These are phyloP conservation scores for Geosmithia morbida DNA, from an alignment of 2,329 filamentous ascomycete species.

Conservation along the genomic window DNA sequence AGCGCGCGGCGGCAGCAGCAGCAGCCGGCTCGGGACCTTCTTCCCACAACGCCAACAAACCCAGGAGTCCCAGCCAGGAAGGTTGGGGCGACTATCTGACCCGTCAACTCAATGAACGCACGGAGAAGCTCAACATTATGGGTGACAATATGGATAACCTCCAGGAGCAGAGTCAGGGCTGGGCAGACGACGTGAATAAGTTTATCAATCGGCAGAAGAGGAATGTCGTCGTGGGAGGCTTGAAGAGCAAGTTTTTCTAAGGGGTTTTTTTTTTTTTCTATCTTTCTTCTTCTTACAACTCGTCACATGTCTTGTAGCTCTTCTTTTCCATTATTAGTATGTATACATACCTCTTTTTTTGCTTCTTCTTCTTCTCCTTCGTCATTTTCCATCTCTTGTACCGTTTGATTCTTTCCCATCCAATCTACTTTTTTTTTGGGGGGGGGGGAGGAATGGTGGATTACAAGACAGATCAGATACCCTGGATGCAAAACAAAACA, in stretches of 20 bases:
- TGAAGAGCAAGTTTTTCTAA: slow-evolving; percentile 43
- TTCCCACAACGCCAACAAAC: not conserved
- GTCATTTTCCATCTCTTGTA: too few species aligned
- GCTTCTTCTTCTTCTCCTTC: too few species aligned
- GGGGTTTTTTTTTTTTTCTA: not conserved
- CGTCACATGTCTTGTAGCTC: not conserved
- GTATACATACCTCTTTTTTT: too few species aligned
- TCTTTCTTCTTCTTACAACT: not conserved
- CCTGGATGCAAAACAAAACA: too few species aligned
- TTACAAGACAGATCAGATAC: too few species aligned
- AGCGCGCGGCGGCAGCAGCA: slow-evolving; percentile 37
- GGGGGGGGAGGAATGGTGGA: too few species aligned
- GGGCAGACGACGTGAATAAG: slow-evolving; percentile 79
- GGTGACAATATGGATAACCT: slow-evolving; percentile 75
- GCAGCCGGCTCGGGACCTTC: slow-evolving; percentile 8
- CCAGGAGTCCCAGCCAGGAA: slow-evolving; percentile 29
- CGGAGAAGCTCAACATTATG: slow-evolving; percentile 71
- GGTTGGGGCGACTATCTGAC: slow-evolving; percentile 70
- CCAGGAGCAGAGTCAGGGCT: slow-evolving; percentile 66
- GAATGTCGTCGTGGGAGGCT: slow-evolving; percentile 59
- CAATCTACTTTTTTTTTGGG: too few species aligned
- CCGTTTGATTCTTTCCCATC: too few species aligned
- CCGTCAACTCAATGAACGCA: slow-evolving; percentile 77
- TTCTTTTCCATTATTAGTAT: too few species aligned
- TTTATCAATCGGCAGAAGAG: slow-evolving; percentile 79